phyloP scores from a whole-genome alignment of 257 asterid species.

The Przewalskia tangutica region DNA sequence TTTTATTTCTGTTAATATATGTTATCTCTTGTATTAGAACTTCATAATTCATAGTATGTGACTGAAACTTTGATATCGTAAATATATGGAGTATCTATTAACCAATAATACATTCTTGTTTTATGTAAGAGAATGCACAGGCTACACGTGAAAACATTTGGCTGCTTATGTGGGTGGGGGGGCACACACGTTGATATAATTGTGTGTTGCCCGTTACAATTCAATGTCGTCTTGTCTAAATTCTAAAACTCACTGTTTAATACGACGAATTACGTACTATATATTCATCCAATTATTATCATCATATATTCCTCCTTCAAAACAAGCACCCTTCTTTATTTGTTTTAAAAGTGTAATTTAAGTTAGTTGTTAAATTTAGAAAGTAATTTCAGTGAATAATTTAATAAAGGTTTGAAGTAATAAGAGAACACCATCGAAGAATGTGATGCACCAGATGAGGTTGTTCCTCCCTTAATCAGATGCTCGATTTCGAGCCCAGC shows the following conservation, averaged over 20 bases:
- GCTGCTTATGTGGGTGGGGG: not conserved
- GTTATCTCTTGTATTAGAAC: no score
- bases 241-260: not conserved
- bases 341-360: no score
- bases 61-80: not conserved
- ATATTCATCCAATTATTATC: not conserved
- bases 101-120: not conserved
- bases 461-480: no score
- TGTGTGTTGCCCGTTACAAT: conserved; percentile 2
- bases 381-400: not conserved
- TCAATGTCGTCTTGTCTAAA: not conserved
- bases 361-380: not conserved
- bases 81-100: not conserved
- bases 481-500: no score
- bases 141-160: not conserved
- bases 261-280: not conserved
- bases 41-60: not conserved
- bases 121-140: not conserved
- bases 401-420: not conserved
- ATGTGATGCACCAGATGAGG: no score
- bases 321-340: not conserved
- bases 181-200: not conserved
- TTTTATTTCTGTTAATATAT: no score
- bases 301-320: not conserved
- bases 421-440: not conserved